Evolutionary conservation across 192 early-diverging fungal genomes (phyloP), one percentile per base, ranked within the genome.

Genomic region (Coemansia sp.): DNA sequence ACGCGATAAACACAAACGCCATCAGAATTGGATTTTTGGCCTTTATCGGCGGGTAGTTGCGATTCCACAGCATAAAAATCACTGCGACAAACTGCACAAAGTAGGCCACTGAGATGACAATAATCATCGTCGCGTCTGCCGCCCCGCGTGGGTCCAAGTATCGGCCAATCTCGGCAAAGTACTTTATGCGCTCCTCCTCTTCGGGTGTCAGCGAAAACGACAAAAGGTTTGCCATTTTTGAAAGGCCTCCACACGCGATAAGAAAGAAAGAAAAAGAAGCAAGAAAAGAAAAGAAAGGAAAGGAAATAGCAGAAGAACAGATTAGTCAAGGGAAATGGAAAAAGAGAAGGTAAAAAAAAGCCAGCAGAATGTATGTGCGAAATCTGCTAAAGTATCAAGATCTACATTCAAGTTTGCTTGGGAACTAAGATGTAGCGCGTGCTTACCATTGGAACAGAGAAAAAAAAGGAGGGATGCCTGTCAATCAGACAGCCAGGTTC

Each of bases 11-110:
- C 55, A 68, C 71, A 13, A 66, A 52, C 29, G 68, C 67, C 84
- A 86, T 86, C 34, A 86, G 70, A 11, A 76, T 70, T 16, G 74
- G 80, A 36, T 86, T 79, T 52, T 86, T 86, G 41, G 84, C 78
- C 57, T 81, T 86, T 33, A 86, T 69, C 41, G 84, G 84, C 60
- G 79, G 69, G 70, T 81, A 86, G 65, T 71, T 77, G 63, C 80
- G 76, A 55, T 86, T 81, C 64, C 63, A 73, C 2, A 86, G 16
- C n/a, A 82, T 64, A 43, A 74, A 86, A 0, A 27, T 24, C 13
- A 74, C 49, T 0, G 76, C 70, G 8, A 70, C 1, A 36, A 81
- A 43, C 65, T 85, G 62, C 18, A 81, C 2, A 41, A 73, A 53
- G 53, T 82, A 83, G 0, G 29, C 57, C 57, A 24, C 24, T 9